Base-by-base conservation (phyloP, 2,329 filamentous ascomycete species). In the Penicillium sp. region DNA sequence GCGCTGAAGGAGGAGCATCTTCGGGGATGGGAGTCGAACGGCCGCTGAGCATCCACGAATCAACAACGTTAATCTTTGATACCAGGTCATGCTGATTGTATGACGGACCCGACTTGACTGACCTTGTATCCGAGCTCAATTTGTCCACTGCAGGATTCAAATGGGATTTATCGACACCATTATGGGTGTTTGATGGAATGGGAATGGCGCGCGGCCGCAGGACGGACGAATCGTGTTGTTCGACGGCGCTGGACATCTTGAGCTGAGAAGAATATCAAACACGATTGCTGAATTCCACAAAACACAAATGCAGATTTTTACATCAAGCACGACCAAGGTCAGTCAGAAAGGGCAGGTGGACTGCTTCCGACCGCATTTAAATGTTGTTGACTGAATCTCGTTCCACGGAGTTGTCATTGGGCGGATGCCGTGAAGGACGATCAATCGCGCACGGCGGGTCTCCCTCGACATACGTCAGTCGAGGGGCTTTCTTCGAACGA, bases 1-100 rank as follows among this genome's bases (percentile, higher is more conserved):
- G 86, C 48, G 85, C 83, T 1, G 91, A 97, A 1, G 90, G 91
- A n/a, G 88, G 93, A 9, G 93, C 93, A 78, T 97, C 90, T 60
- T 84, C 79, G 46, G 91, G 83, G 41, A 95, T 71, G 38, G 90
- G 90, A 4, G 90, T 95, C 11, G 88, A 90, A 49, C 81, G 81
- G 50, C 89, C 88, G 70, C 89, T 94, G 33, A 11, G 11, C 8
- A 18, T 18, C 18, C 18, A 3, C 18, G 18, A 18, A 18, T 18
- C 18, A 18, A 18, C 18, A 18, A 18, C 18, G 18, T 18, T 18
- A 18, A 18, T 18, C 18, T 18, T 18, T 18, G 18, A 18, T 18
- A 18, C 18, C 18, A 18, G 18, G 18, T 18, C 18, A 18, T 18
- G 18, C 18, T 18, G 18, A 18, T 18, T 18, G 18, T 18, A 18